Evolutionary conservation across 106 monocot species (phyloP).

Genomic region (Vanilla planifolia): DNA sequence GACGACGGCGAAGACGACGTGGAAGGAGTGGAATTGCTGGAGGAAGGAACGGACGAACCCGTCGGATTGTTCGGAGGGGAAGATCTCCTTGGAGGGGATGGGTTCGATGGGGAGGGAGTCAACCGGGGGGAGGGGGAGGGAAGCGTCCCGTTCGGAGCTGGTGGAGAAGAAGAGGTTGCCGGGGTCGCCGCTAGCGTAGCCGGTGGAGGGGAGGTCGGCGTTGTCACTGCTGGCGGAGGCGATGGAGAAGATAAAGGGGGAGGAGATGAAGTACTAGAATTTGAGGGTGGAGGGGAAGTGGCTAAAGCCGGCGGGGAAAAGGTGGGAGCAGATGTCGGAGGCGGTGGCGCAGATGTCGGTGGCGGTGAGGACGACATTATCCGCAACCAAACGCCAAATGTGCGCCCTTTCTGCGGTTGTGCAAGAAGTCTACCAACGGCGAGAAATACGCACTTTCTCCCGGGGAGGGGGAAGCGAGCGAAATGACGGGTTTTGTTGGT

Average conservation of each 20-base stretch:
- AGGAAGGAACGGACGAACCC: not conserved
- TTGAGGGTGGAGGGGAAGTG: constrained; percentile 1
- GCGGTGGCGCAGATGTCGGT: not conserved
- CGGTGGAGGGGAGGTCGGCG: not conserved
- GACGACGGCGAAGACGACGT: not conserved
- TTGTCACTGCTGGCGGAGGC: not conserved
- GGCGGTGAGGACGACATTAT: not conserved
- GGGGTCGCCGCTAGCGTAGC: not conserved
- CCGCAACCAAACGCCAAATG: not conserved
- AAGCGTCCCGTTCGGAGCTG: not conserved
- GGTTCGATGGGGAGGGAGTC: not conserved
- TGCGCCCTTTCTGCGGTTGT: not conserved
- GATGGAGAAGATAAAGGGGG: not conserved
- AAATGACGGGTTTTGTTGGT: too few relatives aligned
- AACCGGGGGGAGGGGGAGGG: not conserved
- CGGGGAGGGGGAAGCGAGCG: too few relatives aligned
- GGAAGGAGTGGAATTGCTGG: not conserved
- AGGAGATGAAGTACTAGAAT: not conserved
- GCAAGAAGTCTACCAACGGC: not conserved
- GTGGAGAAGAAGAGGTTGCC: not conserved
- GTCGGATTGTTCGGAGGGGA: not conserved
- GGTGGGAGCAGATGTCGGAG: not conserved
- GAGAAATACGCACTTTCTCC: not conserved
- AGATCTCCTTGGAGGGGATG: not conserved
- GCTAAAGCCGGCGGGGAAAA: not conserved